Evolutionary conservation across 768 basidiomycete species (phyloP).

Genomic region (Trametopsis cervina): DNA sequence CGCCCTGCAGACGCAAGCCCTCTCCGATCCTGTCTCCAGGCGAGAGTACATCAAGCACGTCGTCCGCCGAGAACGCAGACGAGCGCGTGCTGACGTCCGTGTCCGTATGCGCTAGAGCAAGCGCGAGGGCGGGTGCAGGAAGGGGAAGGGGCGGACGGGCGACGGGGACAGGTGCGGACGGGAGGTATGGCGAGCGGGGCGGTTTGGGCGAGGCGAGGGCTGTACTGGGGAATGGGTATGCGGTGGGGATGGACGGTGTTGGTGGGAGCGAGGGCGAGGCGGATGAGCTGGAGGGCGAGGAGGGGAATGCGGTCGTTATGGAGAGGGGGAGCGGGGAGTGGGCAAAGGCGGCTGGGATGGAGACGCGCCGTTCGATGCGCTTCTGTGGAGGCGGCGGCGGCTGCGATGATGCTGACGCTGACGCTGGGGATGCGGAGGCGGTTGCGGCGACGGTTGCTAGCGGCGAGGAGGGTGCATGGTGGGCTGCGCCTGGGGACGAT

Average conservation of each 20-base stretch:
- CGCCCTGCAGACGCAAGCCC: constrained; percentile 58
- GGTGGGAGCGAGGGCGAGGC: constrained; percentile 25
- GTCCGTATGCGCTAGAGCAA: background rate
- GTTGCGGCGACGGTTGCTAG: background rate
- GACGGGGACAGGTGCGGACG: constrained; percentile 14
- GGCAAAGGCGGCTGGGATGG: constrained; percentile 14
- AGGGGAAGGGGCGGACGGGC: constrained; percentile 5
- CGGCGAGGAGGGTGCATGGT: background rate
- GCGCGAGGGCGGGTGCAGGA: background rate
- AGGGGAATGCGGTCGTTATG: constrained; percentile 25
- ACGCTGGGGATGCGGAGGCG: background rate
- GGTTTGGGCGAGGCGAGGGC: constrained; percentile 15
- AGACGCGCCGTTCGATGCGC: constrained; percentile 16
- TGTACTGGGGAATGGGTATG: constrained; percentile 28
- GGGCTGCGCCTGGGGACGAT: background rate
- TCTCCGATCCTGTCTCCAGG: constrained; percentile 72
- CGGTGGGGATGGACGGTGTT: constrained; percentile 21
- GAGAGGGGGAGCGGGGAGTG: constrained; percentile 25
- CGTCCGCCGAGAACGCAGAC: constrained; percentile 29
- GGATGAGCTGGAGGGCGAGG: constrained; percentile 29
- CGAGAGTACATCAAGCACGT: constrained; percentile 53
- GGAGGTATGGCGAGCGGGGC: constrained; percentile 9
- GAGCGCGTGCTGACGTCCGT: constrained; percentile 12
- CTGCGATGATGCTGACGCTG: background rate
- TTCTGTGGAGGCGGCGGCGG: constrained; percentile 1